These are phyloP conservation scores for Carex kokanica DNA, from an alignment of 176 grass and related monocot species.

Conservation along the genomic window DNA sequence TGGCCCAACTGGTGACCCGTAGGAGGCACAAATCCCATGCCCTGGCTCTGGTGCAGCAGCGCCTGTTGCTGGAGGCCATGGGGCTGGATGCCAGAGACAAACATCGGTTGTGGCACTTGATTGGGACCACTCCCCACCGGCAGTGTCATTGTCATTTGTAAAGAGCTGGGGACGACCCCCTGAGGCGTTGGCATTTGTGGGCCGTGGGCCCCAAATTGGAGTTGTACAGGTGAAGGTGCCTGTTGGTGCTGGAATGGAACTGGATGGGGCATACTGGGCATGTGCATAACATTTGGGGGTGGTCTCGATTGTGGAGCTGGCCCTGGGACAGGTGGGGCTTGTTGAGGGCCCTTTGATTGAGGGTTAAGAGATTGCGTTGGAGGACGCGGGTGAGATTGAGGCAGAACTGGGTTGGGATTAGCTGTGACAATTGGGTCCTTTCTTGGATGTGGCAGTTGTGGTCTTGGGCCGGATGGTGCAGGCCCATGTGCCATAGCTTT, in stretches of 20 bases:
- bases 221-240: constrained; percentile 24
- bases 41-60: constrained; percentile 74
- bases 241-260: constrained; percentile 52
- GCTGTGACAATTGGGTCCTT: constrained; percentile 7
- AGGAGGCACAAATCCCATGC: constrained; percentile 47
- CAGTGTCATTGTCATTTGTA: constrained; percentile 69
- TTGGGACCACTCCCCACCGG: constrained; percentile 40
- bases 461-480: constrained; percentile 47
- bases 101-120: constrained; percentile 59
- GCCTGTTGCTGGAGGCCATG: constrained; percentile 54
- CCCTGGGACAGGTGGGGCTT: background rate
- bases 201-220: constrained; percentile 52
- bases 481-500: constrained; percentile 35
- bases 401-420: background rate
- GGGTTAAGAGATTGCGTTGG: constrained; percentile 19
- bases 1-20: constrained; percentile 33
- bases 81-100: constrained; percentile 52
- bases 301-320: constrained; percentile 36
- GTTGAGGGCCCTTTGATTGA: constrained; percentile 44
- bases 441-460: constrained; percentile 31
- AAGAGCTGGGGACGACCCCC: constrained; percentile 49
- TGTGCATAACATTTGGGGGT: constrained; percentile 35
- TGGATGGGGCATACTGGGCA: constrained; percentile 31
- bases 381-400: constrained; percentile 26
- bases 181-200: constrained; percentile 48